Evolutionary conservation across 2,329 filamentous ascomycete species (phyloP).

Genomic region (Aspergillus nomiae): DNA sequence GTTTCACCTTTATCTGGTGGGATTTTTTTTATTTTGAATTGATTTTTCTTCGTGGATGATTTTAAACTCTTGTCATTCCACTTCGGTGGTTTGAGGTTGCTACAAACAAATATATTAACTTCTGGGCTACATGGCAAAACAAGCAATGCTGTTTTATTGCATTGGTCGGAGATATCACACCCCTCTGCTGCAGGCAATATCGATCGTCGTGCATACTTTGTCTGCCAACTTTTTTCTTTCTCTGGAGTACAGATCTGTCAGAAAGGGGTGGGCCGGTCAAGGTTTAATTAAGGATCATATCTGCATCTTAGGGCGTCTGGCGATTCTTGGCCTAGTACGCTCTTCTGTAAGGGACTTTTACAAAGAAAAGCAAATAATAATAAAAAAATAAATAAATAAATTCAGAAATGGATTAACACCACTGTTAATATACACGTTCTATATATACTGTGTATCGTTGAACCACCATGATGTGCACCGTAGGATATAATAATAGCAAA

Average conservation of each 20-base stretch:
- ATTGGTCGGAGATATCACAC: not conserved
- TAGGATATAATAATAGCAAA: not conserved
- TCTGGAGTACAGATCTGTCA: conserved; percentile 19
- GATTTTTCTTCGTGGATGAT: not conserved
- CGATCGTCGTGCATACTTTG: not conserved
- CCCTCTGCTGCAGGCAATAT: not conserved
- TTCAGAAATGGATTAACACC: not conserved
- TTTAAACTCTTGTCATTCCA: not conserved
- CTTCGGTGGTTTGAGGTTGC: not conserved
- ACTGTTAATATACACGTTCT: not conserved
- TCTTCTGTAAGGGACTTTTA: conserved; percentile 21
- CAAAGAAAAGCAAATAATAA: not conserved
- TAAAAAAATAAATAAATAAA: not conserved
- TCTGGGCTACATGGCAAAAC: not conserved
- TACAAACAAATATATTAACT: conserved; percentile 1
- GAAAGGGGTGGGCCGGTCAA: conserved; percentile 28
- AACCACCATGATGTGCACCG: too few relatives aligned
- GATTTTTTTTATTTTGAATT: not conserved
- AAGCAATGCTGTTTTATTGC: not conserved
- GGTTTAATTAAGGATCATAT: conserved; percentile 45
- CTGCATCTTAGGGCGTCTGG: conserved; percentile 33
- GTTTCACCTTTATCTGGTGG: conserved; percentile 8
- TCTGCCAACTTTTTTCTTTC: not conserved
- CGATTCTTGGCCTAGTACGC: conserved; percentile 27
- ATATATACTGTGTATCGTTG: too few relatives aligned